Base-by-base conservation (phyloP, 305 asterid genomes). In the Fraxinus xanthoxyloides region DNA sequence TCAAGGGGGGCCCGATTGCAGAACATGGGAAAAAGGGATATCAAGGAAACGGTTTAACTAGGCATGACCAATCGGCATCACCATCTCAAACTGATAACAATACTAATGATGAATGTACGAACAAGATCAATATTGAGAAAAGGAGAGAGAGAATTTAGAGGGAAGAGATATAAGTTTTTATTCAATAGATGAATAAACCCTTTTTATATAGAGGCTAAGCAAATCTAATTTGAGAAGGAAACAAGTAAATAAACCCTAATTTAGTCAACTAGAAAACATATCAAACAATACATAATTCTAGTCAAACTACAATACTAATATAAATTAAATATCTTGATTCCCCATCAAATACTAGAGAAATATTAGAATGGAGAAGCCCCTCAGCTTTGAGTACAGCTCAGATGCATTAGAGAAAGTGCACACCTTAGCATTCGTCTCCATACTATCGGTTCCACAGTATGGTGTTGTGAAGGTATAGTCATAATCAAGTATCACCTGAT, bases 381-480 rank as follows among this genome's bases (percentile, higher is more conserved):
- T 30, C 63, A 30, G 81, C 69, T 32, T 28, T 31, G 17, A 76
- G 79, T 26, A 75, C 79, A 79, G 61, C 74, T 63, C 61, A 72
- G 59, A 77, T 79, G 80, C 78, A 86, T 79, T 82, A 79, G 36
- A 80, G 84, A 81, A 34, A 79, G 77, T 74, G 77, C 70, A 77
- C 90, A 85, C 79, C 99, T 92, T 91, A 31, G 85, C 61, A 83
- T 69, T 87, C 82, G 78, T 80, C 84, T 91, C 93, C 35, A 90
- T 84, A 83, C 78, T 77, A 85, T 83, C 90, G 84, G 97, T 92
- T 82, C 99, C 98, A 77, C 88, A 77, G 82, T 94, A 96, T 79
- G 98, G 99, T 76, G 98, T 96, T 51, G 98, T 94, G 92, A 96
- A 96, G 63, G 98, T 96, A 86, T 94, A 96, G 81, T 96, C 99